Percentiles rank a stretch among this genome's conserved stretches.
These are phyloP conservation scores for Hyparrhenia diplandra DNA, from an alignment of 176 grass and related monocot genomes.

Conservation along the genomic window DNA sequence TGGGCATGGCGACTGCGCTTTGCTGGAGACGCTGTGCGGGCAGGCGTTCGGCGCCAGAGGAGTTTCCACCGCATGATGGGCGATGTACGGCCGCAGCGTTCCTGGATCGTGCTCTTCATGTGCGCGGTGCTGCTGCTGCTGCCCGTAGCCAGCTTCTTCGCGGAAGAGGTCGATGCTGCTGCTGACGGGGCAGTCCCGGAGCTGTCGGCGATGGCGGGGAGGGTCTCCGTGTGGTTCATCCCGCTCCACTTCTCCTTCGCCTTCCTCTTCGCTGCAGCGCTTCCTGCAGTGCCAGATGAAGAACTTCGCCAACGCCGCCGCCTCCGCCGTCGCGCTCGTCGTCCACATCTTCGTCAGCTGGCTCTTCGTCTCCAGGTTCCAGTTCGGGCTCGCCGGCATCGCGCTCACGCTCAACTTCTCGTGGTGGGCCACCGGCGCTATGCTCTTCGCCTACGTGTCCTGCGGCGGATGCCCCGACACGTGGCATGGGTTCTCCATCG, in stretches of 20 bases:
- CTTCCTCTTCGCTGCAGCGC: conserved; percentile 82
- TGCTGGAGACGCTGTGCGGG: conserved; percentile 55
- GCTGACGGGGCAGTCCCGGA: conserved; percentile 68
- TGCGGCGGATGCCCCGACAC: conserved; percentile 74
- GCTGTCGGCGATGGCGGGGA: conserved; percentile 58
- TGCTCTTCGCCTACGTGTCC: conserved; percentile 53
- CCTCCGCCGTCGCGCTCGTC: conserved; percentile 43
- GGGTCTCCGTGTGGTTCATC: conserved; percentile 79
- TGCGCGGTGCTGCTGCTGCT: conserved; percentile 84
- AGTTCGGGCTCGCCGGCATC: conserved; percentile 69
- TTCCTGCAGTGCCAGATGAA: conserved; percentile 98
- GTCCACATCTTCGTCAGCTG: conserved; percentile 74
- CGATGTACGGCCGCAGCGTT: conserved; percentile 93
- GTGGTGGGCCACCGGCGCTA: conserved; percentile 58
- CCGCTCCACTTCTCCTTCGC: conserved; percentile 94
- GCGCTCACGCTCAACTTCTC: conserved; percentile 92
- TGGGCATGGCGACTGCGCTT: too few relatives aligned
- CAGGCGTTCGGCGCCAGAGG: conserved; percentile 56
- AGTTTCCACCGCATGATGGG: conserved; percentile 90
- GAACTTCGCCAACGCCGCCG: conserved; percentile 58
- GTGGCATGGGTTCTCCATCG: conserved; percentile 84
- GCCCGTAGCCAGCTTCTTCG: conserved; percentile 79
- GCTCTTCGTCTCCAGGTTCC: conserved; percentile 55
- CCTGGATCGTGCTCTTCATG: conserved; percentile 78
- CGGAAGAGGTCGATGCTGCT: conserved; percentile 64